Percentiles rank a stretch among this genome's conserved stretches.
These are phyloP conservation scores for Pichia sporocuriosa DNA, from an alignment of 805 yeast genomes.

Conservation along the genomic window DNA sequence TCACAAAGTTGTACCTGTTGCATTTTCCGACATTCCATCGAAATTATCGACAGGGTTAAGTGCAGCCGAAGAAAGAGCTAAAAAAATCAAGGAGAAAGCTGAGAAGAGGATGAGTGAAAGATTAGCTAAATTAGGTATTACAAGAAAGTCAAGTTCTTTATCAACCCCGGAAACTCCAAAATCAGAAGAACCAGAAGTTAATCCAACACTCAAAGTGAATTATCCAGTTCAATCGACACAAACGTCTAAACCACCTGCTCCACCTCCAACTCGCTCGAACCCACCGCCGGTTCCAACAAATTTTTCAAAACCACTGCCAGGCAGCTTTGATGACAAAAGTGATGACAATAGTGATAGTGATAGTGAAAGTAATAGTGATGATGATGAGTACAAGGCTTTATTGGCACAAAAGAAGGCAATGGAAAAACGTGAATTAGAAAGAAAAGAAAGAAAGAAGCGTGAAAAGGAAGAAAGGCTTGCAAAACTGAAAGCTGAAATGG, in stretches of 20 bases:
- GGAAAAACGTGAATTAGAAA: slow-evolving; percentile 30
- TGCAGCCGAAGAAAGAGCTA: slow-evolving; percentile 62
- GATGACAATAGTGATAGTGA: slow-evolving; percentile 22
- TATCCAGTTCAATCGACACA: neutral
- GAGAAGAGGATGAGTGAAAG: slow-evolving; percentile 78
- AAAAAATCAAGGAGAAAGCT: slow-evolving; percentile 77
- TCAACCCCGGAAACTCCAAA: slow-evolving; percentile 10
- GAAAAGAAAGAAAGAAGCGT: slow-evolving; percentile 42
- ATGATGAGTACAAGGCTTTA: slow-evolving; percentile 38
- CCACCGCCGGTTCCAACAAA: too few relatives aligned
- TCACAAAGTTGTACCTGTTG: neutral
- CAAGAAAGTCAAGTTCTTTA: slow-evolving; percentile 8
- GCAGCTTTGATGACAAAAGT: neutral
- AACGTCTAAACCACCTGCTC: slow-evolving; percentile 15
- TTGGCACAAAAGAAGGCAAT: slow-evolving; percentile 41
- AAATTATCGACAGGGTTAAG: slow-evolving; percentile 2
- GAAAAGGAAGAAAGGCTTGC: slow-evolving; percentile 58
- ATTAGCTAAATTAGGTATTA: slow-evolving; percentile 71
- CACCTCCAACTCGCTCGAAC: slow-evolving; percentile 14
- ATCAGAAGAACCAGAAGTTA: slow-evolving; percentile 11
- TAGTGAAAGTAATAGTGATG: slow-evolving; percentile 43
- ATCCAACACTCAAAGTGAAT: neutral
- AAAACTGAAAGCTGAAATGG: slow-evolving; percentile 52
- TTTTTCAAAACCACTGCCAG: too few relatives aligned
- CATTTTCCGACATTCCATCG: neutral